A percentile compares a stretch with the other conserved stretches of the same genome.
Evolutionary conservation across 1,284 basidiomycete species (phyloP).

Genomic region (Trichosporon asahii): DNA sequence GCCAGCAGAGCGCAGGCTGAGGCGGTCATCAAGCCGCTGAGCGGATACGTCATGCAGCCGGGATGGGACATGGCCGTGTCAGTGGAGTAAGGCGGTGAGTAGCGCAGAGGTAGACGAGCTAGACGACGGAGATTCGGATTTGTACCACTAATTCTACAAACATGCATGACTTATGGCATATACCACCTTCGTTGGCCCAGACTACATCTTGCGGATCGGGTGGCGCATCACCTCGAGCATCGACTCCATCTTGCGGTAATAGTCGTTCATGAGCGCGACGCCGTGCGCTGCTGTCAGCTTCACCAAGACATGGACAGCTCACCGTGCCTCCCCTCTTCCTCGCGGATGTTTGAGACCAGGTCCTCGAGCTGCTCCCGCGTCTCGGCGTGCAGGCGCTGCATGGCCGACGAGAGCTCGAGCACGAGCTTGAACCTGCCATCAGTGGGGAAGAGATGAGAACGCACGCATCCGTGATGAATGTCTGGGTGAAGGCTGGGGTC

Average conservation of each 20-base stretch:
- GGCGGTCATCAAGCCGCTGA: slow-evolving; percentile 31
- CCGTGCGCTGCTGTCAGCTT: neutral
- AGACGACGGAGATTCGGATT: neutral
- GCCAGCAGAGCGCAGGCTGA: slow-evolving; percentile 29
- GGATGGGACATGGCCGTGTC: slow-evolving; percentile 48
- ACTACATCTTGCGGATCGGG: neutral
- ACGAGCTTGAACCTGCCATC: slow-evolving; percentile 3
- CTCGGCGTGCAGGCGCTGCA: neutral
- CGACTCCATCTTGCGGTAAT: neutral
- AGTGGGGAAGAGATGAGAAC: neutral
- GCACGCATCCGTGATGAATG: neutral
- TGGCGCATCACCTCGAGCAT: slow-evolving; percentile 2
- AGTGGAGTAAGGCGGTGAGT: slow-evolving; percentile 18
- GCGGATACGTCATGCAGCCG: slow-evolving; percentile 45
- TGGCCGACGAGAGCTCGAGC: neutral
- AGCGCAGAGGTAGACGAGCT: slow-evolving; percentile 1
- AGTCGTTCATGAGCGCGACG: slow-evolving; percentile 7
- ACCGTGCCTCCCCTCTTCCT: slow-evolving; percentile 4
- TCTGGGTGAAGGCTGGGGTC: neutral
- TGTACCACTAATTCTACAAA: slow-evolving; percentile 5
- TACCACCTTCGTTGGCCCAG: neutral
- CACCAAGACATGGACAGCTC: too few species aligned
- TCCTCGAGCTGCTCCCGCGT: slow-evolving; percentile 5
- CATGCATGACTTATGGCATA: slow-evolving; percentile 6
- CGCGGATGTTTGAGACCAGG: neutral